Base-by-base conservation (phyloP, 1,284 basidiomycete genomes). In the Somion occarium region DNA sequence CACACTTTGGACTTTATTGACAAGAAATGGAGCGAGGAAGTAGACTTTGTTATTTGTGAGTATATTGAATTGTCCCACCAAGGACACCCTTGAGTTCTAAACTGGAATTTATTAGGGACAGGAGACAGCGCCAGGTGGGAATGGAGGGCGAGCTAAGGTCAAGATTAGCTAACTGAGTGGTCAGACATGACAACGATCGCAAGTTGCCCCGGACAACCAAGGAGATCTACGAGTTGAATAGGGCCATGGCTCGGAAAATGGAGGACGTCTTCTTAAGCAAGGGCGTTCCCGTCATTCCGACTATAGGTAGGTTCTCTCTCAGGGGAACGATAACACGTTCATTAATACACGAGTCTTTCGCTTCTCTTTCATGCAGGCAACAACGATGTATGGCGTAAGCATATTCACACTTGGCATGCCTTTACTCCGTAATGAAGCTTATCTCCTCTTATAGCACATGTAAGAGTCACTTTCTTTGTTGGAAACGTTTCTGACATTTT, bases 21-120 rank as follows among this genome's bases (percentile, higher is more conserved):
- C 51, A 75, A 84, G 61, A 79, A 92, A 60, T 93, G 91, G 90
- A 78, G 82, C 44, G 74, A 81, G 54, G 85, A 91, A 60, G 79
- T 98, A 43, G 94, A 98, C 67, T 98, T 97, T 67, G 88, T 95
- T 22, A 75, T 95, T 41, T 93, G 91, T 71, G 57, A 60, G 74
- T 71, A 3, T 20, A n/a, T n/a, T n/a, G n/a, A n/a, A n/a, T n/a
- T n/a, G n/a, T n/a, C n/a, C n/a, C n/a, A 20, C 11, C n/a, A 39
- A 39, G n/a, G 38, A 39, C 22, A 41, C 15, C 22, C 41, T 22
- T 43, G 27, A 30, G 48, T 13, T 27, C 57, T 57, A 22, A 58
- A 37, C 25, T 51, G 25, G 47, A 51, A 50, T 45, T 43, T 53
- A 44, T n/a, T 67, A 87, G 89, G 89, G 91, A 96, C 93, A 4